Base-by-base conservation (phyloP, 306 rosid genomes). In the Lupinus albus region DNA sequence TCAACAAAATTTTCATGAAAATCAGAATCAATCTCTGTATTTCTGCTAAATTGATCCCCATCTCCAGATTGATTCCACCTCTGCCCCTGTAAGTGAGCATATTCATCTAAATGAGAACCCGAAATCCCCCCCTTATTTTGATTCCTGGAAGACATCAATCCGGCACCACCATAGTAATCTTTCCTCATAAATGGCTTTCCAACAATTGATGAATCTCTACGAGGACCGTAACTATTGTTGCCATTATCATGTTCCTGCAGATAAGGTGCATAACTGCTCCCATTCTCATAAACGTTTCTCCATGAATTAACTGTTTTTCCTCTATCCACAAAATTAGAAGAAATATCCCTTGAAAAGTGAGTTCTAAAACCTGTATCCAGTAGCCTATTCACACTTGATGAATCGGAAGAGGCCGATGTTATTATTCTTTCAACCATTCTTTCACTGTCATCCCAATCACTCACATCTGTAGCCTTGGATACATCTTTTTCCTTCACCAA, bases 381-480 rank as follows among this genome's bases (percentile, higher is more conserved):
- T 20, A 86, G 75, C 79, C 90, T 84, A 80, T 81, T 82, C 78
- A 87, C 75, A 82, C 84, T 74, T 10, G 92, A 86, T 11, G 97
- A 87, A 83, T 87, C 96, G 66, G 96, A 88, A 72, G 93, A 89
- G 42, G 88, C 92, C 0, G 91, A 93, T 44, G 93, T 81, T 21
- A 89, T 77, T 58, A 89, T 84, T 76, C 95, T 80, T 76, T 89
- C 95, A 76, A 88, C 95, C 93, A 87, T 86, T 79, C 92, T 81
- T 84, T 93, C 98, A 73, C 93, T 81, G 55, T 86, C 98, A 69
- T 93, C 98, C 98, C 98, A 93, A 67, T 93, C 91, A 72, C 87
- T 84, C 25, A 85, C 55, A 71, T 89, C 96, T 7, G 69, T 76
- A 71, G 70, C 44, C 80, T 84, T 84, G 73, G 74, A 48, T 15